Evolutionary conservation across 2,329 filamentous ascomycete species (phyloP).

Genomic region (Purpureocillium takamizusanense): DNA sequence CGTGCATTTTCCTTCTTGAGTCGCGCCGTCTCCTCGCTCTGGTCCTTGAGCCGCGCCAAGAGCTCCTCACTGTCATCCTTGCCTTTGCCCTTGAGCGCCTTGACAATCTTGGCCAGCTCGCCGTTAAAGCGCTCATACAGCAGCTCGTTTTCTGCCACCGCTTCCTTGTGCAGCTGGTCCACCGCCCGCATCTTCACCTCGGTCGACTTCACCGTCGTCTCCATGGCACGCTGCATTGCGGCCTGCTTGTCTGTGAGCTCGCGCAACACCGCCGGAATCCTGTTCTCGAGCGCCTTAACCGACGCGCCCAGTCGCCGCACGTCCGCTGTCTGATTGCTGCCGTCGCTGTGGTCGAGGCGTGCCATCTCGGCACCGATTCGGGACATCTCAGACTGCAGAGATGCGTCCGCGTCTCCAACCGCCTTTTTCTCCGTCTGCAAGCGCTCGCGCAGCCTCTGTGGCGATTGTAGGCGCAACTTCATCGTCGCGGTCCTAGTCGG

Average conservation of each 20-base stretch:
- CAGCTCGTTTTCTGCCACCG: conserved; percentile 83
- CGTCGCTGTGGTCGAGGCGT: conserved; percentile 32
- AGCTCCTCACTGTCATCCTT: conserved; percentile 75
- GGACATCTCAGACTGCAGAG: conserved; percentile 65
- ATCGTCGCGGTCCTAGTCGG: conserved; percentile 23
- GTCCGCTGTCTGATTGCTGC: conserved; percentile 25
- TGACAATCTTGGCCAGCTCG: conserved; percentile 78
- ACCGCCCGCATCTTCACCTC: conserved; percentile 74
- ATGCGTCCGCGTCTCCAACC: conserved; percentile 59
- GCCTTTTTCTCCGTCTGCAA: conserved; percentile 73
- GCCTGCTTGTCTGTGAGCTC: conserved; percentile 53
- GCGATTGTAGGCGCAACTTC: conserved; percentile 60
- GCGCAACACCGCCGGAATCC: conserved; percentile 49
- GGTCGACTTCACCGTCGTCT: conserved; percentile 60
- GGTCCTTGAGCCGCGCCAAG: conserved; percentile 59
- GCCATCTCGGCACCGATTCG: conserved; percentile 77
- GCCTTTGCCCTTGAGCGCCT: conserved; percentile 61
- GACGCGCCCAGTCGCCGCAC: conserved; percentile 43
- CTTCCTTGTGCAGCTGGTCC: conserved; percentile 82
- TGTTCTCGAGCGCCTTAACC: conserved; percentile 58
- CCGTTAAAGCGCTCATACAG: conserved; percentile 87
- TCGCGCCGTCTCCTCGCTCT: conserved; percentile 66
- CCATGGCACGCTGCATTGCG: conserved; percentile 60
- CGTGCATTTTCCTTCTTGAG: conserved; percentile 80
- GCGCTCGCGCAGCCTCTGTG: conserved; percentile 73